Evolutionary conservation across 208 protist species (phyloP).

Genomic region (Acanthamoeba triangularis): DNA sequence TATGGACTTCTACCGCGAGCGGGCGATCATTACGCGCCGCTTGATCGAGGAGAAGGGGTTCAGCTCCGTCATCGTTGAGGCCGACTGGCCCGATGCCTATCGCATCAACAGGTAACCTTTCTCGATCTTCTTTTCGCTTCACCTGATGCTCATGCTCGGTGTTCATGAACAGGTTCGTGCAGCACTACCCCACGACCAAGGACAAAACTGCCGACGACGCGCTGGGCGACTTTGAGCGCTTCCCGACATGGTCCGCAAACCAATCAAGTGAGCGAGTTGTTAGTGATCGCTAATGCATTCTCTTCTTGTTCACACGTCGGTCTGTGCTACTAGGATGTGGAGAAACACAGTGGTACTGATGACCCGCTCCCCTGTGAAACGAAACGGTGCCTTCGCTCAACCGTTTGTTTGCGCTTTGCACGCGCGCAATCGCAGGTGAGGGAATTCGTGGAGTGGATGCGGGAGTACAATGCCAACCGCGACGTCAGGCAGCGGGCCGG

Average conservation of each 20-base stretch:
- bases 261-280: not conserved
- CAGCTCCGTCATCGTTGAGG: constrained; percentile 56
- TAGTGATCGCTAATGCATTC: not conserved
- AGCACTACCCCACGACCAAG: constrained; percentile 10
- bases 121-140: not conserved
- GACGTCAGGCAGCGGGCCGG: constrained; percentile 9
- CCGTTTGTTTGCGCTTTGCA: not conserved
- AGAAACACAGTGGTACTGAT: constrained; percentile 33
- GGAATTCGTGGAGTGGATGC: constrained; percentile 79
- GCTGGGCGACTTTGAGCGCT: constrained; percentile 75
- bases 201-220: constrained; percentile 35
- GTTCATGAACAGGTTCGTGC: constrained; percentile 29
- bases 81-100: constrained; percentile 78
- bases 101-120: constrained; percentile 51
- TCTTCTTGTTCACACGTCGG: not conserved
- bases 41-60: constrained; percentile 79
- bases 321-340: constrained; percentile 3
- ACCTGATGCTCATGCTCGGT: not conserved
- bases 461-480: constrained; percentile 36
- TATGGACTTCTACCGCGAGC: constrained; percentile 76
- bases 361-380: not conserved
- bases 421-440: not conserved
- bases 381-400: not conserved
- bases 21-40: constrained; percentile 17
- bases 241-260: constrained; percentile 52